Evolutionary conservation across 495 filamentous ascomycete genomes (phyloP).

Genomic region (Penicillium odoratum): DNA sequence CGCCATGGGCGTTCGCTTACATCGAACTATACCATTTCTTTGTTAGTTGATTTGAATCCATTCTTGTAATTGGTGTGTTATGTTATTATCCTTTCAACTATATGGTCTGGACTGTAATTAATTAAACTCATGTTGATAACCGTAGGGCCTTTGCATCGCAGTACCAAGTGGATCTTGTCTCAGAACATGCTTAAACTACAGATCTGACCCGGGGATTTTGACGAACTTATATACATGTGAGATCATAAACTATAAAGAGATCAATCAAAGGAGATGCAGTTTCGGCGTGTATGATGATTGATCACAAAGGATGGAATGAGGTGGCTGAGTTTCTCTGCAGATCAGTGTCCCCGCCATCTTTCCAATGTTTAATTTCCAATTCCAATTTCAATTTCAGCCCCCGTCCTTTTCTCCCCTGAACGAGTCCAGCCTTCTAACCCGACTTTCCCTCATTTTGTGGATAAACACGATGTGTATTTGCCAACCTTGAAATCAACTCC

Average conservation of each 20-base stretch:
- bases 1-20: slow-evolving; percentile 3
- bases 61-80: not conserved
- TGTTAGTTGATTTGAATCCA: not conserved
- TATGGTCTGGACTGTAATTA: not conserved
- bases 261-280: not conserved
- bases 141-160: not conserved
- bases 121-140: not conserved
- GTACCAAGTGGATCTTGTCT: not conserved
- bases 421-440: not conserved
- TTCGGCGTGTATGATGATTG: not conserved
- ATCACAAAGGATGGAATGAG: slow-evolving; percentile 7
- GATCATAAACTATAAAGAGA: not conserved
- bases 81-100: not conserved
- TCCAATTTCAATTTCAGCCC: slow-evolving; percentile 14
- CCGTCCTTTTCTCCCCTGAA: slow-evolving; percentile 8
- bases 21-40: not conserved
- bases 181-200: not conserved
- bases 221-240: not conserved
- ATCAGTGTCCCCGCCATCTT: slow-evolving; percentile 30
- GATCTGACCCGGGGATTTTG: not conserved
- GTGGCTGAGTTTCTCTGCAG: slow-evolving; percentile 25
- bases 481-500: slow-evolving; percentile 15
- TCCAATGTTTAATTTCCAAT: not conserved
- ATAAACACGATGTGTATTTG: slow-evolving; percentile 20
- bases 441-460: not conserved